Conservation (phyloP, 345 rosid species). For the Barbarea vulgaris region DNA sequence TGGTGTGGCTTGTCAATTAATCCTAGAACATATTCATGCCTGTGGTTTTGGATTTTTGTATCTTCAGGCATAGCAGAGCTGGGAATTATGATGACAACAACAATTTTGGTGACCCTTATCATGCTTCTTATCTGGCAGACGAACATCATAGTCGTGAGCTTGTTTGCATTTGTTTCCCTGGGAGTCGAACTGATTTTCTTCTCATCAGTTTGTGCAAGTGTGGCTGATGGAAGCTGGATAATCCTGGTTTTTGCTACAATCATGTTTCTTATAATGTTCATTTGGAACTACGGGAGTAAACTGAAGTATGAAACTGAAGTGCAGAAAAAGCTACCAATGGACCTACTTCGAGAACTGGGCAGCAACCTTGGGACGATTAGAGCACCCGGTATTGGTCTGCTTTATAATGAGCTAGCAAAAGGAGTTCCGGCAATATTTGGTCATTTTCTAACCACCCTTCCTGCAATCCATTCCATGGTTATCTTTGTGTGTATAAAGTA, state of each 20-base stretch:
- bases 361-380: constrained; percentile 93
- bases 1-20: constrained; percentile 4
- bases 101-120: constrained; percentile 81
- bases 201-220: constrained; percentile 75
- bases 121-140: constrained; percentile 99
- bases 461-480: constrained; percentile 97
- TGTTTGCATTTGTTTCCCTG: constrained; percentile 66
- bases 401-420: constrained; percentile 90
- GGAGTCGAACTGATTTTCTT: constrained; percentile 80
- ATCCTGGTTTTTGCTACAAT: constrained; percentile 76
- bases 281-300: constrained; percentile 99
- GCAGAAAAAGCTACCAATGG: constrained; percentile 88
- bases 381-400: constrained; percentile 98
- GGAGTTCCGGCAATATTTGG: constrained; percentile 97
- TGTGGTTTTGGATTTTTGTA: constrained; percentile 36
- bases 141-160: constrained; percentile 75
- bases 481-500: constrained; percentile 96
- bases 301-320: constrained; percentile 98
- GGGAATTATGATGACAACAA: constrained; percentile 98
- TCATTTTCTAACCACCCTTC: constrained; percentile 94
- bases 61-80: constrained; percentile 88
- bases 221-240: constrained; percentile 96
- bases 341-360: constrained; percentile 85
- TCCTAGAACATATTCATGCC: constrained; percentile 10
- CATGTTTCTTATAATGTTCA: constrained; percentile 85